phyloP scores from a whole-genome alignment of 2,329 filamentous ascomycete species.

The Dactylellina parvicollis region DNA sequence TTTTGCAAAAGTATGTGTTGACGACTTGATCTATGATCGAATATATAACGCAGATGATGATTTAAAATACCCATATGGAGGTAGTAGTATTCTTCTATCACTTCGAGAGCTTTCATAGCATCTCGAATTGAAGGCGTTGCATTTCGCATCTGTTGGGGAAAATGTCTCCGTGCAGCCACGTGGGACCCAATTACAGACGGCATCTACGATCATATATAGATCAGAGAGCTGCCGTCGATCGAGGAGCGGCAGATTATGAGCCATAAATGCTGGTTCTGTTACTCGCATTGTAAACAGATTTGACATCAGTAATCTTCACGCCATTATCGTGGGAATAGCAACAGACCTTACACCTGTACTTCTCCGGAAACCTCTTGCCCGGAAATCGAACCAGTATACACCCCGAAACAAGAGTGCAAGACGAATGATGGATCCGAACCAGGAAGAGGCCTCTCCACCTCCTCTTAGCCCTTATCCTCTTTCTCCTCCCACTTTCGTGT shows the following conservation, averaged over 20 bases:
- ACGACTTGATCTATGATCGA: no score
- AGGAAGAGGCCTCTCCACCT: slow-evolving; percentile 5
- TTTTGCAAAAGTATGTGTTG: not conserved
- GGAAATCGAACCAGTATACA: not conserved
- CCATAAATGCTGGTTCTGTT: not conserved
- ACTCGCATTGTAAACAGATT: not conserved
- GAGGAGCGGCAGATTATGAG: not conserved
- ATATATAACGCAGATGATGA: no score
- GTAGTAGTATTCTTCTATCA: no score
- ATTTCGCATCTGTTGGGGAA: no score
- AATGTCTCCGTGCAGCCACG: not conserved
- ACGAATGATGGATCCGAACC: not conserved
- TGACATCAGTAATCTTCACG: not conserved
- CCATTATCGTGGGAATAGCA: not conserved
- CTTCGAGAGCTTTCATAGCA: not conserved
- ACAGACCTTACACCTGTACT: not conserved
- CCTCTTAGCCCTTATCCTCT: slow-evolving; percentile 9
- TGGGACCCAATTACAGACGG: not conserved
- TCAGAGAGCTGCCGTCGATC: not conserved
- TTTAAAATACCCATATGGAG: no score
- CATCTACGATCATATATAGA: not conserved
- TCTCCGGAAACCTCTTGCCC: not conserved
- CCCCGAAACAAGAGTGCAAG: not conserved
- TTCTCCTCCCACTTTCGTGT: not conserved
- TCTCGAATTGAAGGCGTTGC: not conserved